phyloP scores from a whole-genome alignment of 2,329 filamentous ascomycete genomes.

The Phialocephala subalpina region DNA sequence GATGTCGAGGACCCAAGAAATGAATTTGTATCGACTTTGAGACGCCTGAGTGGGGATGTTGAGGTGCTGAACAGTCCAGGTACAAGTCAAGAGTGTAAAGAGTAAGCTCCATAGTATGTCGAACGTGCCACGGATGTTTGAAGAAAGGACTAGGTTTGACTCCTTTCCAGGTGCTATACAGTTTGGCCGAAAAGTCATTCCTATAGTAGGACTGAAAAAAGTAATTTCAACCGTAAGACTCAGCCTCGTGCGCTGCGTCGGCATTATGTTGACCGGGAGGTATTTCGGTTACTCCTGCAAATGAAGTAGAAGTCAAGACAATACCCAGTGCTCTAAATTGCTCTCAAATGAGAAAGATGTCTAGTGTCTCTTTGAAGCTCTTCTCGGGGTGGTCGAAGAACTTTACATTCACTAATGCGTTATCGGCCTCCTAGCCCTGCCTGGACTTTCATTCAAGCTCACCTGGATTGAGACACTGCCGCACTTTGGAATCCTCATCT shows the following conservation, averaged over 20 bases:
- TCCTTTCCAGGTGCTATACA: not conserved
- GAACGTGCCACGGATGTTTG: not conserved
- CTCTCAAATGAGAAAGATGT: too few relatives aligned
- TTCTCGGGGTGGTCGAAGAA: too few relatives aligned
- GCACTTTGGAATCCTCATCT: too few relatives aligned
- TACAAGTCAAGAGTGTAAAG: constrained; percentile 10
- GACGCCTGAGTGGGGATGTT: constrained; percentile 3
- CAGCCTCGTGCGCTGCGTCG: not conserved
- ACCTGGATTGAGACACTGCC: too few relatives aligned
- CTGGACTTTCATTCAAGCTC: too few relatives aligned
- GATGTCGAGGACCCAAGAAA: not conserved
- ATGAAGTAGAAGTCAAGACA: too few relatives aligned
- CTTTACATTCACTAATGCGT: too few relatives aligned
- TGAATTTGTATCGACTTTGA: not conserved
- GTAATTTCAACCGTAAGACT: not conserved
- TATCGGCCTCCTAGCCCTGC: too few relatives aligned
- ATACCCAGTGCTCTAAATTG: too few relatives aligned
- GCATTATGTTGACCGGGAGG: too few relatives aligned
- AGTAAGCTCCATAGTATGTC: constrained; percentile 10
- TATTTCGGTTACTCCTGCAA: too few relatives aligned
- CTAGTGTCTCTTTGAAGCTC: too few relatives aligned
- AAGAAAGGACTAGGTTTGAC: not conserved
- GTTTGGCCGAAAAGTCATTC: not conserved
- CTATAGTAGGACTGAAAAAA: not conserved
- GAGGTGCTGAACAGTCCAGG: constrained; percentile 13